Conservation (phyloP, 768 basidiomycete species). For the Rubroboletus pulcherrimus region DNA sequence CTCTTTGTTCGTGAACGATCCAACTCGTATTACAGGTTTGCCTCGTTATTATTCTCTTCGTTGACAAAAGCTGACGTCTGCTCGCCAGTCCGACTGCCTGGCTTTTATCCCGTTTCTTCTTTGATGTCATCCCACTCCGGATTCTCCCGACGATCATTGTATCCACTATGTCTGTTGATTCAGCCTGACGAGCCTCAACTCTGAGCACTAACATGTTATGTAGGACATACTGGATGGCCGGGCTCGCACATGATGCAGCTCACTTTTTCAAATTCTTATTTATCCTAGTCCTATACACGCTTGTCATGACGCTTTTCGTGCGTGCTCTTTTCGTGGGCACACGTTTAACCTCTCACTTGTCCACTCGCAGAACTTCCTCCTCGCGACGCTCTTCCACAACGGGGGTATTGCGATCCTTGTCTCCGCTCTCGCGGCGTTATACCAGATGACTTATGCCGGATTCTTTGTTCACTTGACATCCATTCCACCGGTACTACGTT, state of each 20-base stretch:
- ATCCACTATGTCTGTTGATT: slow-evolving; percentile 63
- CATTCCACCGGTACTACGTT: slow-evolving; percentile 89
- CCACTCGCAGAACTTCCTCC: slow-evolving; percentile 74
- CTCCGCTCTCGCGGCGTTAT: slow-evolving; percentile 70
- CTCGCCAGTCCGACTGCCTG: slow-evolving; percentile 74
- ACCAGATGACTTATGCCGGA: slow-evolving; percentile 86
- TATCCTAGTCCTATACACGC: slow-evolving; percentile 79
- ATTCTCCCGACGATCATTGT: slow-evolving; percentile 88
- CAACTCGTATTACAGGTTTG: slow-evolving; percentile 77
- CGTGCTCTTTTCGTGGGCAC: slow-evolving; percentile 26
- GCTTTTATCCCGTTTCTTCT: slow-evolving; percentile 83
- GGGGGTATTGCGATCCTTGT: slow-evolving; percentile 89
- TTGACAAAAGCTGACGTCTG: background rate
- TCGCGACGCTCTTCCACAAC: slow-evolving; percentile 79
- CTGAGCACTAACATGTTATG: slow-evolving; percentile 4
- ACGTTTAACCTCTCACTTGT: background rate
- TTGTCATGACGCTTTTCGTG: slow-evolving; percentile 85
- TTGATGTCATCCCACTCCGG: slow-evolving; percentile 86
- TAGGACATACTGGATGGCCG: slow-evolving; percentile 95
- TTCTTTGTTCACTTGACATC: slow-evolving; percentile 86
- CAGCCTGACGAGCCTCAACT: background rate
- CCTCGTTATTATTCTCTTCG: background rate
- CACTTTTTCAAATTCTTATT: slow-evolving; percentile 95
- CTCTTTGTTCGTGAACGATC: slow-evolving; percentile 91
- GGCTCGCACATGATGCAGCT: slow-evolving; percentile 70